phyloP scores from a whole-genome alignment of 2,329 filamentous ascomycete genomes.

The Stachybotrys elegans region DNA sequence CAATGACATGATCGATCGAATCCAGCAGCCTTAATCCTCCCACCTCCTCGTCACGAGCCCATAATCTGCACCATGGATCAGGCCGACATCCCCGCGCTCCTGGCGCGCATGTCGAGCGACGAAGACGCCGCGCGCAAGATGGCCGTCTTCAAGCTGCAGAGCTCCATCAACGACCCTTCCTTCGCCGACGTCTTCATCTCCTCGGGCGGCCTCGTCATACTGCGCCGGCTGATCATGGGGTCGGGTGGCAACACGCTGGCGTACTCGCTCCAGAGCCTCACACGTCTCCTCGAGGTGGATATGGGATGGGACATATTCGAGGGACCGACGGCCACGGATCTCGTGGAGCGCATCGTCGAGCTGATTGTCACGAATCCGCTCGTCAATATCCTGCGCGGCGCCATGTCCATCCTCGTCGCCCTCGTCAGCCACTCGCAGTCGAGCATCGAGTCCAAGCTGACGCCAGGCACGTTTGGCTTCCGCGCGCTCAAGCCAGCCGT shows the following conservation, averaged over 20 bases:
- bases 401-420: constrained; percentile 93
- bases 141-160: constrained; percentile 97
- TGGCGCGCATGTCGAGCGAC: constrained; percentile 60
- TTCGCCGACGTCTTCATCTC: constrained; percentile 96
- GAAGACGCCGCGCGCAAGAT: constrained; percentile 95
- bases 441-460: constrained; percentile 25
- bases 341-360: constrained; percentile 76
- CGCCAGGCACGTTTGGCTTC: constrained; percentile 73
- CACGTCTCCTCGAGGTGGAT: constrained; percentile 84
- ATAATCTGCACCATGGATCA: constrained; percentile 51
- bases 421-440: constrained; percentile 82
- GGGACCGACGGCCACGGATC: constrained; percentile 54
- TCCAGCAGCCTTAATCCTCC: constrained; percentile 5
- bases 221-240: constrained; percentile 78
- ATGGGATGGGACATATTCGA: constrained; percentile 95
- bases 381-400: constrained; percentile 93
- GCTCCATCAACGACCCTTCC: constrained; percentile 88
- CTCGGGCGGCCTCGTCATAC: constrained; percentile 74
- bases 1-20: constrained; percentile 11
- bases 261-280: constrained; percentile 87
- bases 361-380: constrained; percentile 91
- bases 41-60: constrained; percentile 11
- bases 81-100: constrained; percentile 60
- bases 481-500: constrained; percentile 88
- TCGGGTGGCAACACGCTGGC: constrained; percentile 91